phyloP scores from a whole-genome alignment of 2,329 filamentous ascomycete species.

The Fusarium piperis region DNA sequence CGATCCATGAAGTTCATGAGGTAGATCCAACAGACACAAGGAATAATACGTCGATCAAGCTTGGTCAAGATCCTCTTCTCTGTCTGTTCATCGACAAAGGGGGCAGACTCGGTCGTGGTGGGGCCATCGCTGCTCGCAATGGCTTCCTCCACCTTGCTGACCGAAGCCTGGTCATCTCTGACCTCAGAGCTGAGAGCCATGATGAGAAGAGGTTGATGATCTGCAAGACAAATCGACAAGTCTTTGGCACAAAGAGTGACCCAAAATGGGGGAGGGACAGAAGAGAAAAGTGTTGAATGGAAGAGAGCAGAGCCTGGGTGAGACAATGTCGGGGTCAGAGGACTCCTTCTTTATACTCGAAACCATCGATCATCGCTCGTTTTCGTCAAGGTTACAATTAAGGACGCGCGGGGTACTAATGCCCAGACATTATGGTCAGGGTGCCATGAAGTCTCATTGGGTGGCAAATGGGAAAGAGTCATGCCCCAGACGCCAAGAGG shows the following conservation, averaged over 20 bases:
- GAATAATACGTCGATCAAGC: slow-evolving; percentile 3
- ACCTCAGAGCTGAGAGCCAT: background rate
- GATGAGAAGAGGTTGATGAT: background rate
- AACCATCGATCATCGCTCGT: background rate
- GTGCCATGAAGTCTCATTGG: background rate
- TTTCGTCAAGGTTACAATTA: background rate
- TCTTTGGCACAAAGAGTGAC: background rate
- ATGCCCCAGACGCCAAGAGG: slow-evolving; percentile 3
- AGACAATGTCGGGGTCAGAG: background rate
- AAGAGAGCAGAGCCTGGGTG: background rate
- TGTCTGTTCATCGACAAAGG: background rate
- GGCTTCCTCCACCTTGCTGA: slow-evolving; percentile 1
- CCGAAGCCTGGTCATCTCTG: background rate
- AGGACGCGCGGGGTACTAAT: background rate
- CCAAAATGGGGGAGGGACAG: background rate
- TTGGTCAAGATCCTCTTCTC: slow-evolving; percentile 4
- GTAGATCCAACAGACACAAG: slow-evolving; percentile 9
- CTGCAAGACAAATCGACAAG: background rate
- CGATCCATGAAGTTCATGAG: slow-evolving; percentile 10
- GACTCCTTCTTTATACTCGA: background rate
- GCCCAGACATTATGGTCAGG: background rate
- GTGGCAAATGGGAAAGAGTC: background rate
- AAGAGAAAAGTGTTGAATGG: background rate
- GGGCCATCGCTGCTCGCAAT: slow-evolving; percentile 1
- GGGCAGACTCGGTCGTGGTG: background rate